Evolutionary conservation across 2,329 filamentous ascomycete genomes (phyloP).

Genomic region (Phoma sp.): DNA sequence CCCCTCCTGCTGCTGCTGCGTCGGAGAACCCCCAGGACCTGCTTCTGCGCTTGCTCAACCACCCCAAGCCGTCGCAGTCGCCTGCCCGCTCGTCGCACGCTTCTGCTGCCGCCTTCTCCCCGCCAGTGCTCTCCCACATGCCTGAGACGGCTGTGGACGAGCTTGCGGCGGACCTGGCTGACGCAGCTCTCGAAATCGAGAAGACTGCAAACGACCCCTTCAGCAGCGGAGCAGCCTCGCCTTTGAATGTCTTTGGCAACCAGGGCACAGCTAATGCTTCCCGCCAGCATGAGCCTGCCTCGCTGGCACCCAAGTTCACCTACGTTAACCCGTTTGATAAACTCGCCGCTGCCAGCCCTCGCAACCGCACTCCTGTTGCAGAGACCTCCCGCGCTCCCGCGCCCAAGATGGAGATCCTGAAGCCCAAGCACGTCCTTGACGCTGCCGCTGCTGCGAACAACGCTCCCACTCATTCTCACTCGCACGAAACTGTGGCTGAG

Average conservation of each 20-base stretch:
- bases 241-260: constrained; percentile 46
- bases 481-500: constrained; percentile 70
- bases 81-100: constrained; percentile 35
- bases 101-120: constrained; percentile 36
- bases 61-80: constrained; percentile 60
- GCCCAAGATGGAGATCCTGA: constrained; percentile 54
- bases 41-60: constrained; percentile 83
- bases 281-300: constrained; percentile 39
- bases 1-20: constrained; percentile 35
- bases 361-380: constrained; percentile 52
- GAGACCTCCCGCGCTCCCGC: constrained; percentile 27
- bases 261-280: constrained; percentile 50
- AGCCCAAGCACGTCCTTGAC: constrained; percentile 51
- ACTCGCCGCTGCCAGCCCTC: constrained; percentile 69
- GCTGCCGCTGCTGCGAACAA: constrained; percentile 19
- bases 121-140: constrained; percentile 41
- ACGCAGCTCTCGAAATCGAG: constrained; percentile 51
- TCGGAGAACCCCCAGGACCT: constrained; percentile 78
- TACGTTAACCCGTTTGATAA: constrained; percentile 77
- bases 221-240: constrained; percentile 31
- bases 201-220: constrained; percentile 36
- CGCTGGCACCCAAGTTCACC: constrained; percentile 62
- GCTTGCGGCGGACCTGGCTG: constrained; percentile 53
- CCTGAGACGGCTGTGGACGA: constrained; percentile 53
- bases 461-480: constrained; percentile 29